Base-by-base conservation (phyloP, 1,139 yeast species). In the Pneumocystis oryctolagi region DNA sequence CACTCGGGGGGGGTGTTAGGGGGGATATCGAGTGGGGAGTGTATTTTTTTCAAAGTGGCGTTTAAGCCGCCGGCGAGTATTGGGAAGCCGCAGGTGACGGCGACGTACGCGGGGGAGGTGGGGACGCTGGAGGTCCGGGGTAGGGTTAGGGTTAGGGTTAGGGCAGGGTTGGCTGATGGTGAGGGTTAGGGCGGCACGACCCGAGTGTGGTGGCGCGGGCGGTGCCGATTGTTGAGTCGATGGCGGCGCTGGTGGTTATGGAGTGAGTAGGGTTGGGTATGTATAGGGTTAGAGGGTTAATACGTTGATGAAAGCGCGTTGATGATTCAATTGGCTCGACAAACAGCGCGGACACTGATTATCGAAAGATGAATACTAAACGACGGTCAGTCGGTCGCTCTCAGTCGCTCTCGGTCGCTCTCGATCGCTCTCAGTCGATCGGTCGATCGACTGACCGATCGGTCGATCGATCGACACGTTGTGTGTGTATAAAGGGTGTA, bases 171-270 rank as follows among this genome's bases (percentile, higher is more conserved):
- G 6, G 25, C 12, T 12, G 1, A 12, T 25, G 20, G 20, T 12
- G 25, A 47, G 18, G 12, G 5, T 37, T 25, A 47, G 98, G 98
- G 66, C 86, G 98, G 79, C 98, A 92, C 72, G 98, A 92, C 73
- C 98, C 98, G 37, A 89, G 92, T 72, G 98, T 92, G 64, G 95
- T 95, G 16, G 98, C 98, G 67, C 84, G 98, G 75, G 98, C 98
- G 37, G 90, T 92, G 64, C 98, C 98, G 62, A 92, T 92, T 71
- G 97, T 92, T 59, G 98, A 92, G 77, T 89, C 98, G 59, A 92
- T 92, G 98, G 82, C 97, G 63, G 95, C 97, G 8, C 79, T 94
- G 69, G 97, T 89, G 2, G 76, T 92, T 68, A 92, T 90, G 62
- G 98, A 92, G 57, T 59, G 20, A 34, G 31, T 34, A n/a, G n/a